These are phyloP conservation scores for Pachysandra terminalis DNA, from an alignment of 164 flowering plant genomes.

Conservation along the genomic window DNA sequence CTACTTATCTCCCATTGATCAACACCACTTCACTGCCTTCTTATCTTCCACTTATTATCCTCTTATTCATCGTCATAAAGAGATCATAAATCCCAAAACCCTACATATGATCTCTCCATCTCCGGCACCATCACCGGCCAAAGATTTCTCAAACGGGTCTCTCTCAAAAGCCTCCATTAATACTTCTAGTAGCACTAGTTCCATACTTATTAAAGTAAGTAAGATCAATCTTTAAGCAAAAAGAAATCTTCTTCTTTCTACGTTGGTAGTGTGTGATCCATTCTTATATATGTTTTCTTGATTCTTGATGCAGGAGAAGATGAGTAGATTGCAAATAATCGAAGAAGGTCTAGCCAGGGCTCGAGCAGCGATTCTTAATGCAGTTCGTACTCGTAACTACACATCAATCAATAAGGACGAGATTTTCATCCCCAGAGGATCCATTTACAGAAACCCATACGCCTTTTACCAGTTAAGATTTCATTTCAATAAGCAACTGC, in stretches of 20 bases:
- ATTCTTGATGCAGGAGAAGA: background rate
- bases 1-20: conserved; percentile 3
- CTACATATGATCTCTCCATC: background rate
- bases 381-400: conserved; percentile 19
- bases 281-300: background rate
- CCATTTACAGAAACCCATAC: conserved; percentile 36
- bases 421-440: conserved; percentile 33
- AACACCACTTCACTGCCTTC: background rate
- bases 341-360: conserved; percentile 38
- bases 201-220: conserved; percentile 1
- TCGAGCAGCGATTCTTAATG: conserved; percentile 32
- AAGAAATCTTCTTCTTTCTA: background rate
- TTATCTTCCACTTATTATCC: background rate
- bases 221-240: background rate
- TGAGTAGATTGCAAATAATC: conserved; percentile 15
- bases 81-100: background rate
- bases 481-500: background rate
- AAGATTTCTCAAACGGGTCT: background rate
- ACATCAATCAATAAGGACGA: conserved; percentile 17
- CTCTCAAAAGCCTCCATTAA: background rate
- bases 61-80: background rate
- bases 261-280: background rate
- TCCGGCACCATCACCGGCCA: background rate
- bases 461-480: conserved; percentile 49
- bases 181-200: background rate